phyloP scores from a whole-genome alignment of 495 filamentous ascomycete species.

The Gamarada debralockiae region DNA sequence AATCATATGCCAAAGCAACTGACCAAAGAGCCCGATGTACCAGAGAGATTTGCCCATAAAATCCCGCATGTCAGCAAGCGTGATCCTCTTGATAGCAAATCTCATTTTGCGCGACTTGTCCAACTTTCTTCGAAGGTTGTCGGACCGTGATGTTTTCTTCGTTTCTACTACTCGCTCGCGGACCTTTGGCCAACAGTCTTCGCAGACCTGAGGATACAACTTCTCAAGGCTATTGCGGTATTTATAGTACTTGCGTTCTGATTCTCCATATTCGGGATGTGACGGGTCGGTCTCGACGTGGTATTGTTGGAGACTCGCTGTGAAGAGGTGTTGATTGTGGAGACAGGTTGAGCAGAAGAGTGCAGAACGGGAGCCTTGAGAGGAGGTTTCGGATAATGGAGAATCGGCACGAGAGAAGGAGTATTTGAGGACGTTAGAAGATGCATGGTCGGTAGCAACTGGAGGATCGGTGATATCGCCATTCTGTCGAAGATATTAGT shows the following conservation, averaged over 20 bases:
- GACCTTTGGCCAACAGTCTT: slow-evolving; percentile 65
- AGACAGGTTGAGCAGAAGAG: slow-evolving; percentile 76
- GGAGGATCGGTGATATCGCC: slow-evolving; percentile 87
- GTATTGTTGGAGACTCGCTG: slow-evolving; percentile 62
- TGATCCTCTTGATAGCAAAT: slow-evolving; percentile 32
- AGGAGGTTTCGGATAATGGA: slow-evolving; percentile 19
- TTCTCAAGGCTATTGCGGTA: slow-evolving; percentile 65
- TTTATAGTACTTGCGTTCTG: slow-evolving; percentile 44
- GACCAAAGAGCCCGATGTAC: slow-evolving; percentile 49
- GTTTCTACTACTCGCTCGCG: slow-evolving; percentile 59
- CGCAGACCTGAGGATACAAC: slow-evolving; percentile 81
- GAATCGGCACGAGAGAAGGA: slow-evolving; percentile 29
- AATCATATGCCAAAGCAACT: slow-evolving; percentile 47
- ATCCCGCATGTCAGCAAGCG: slow-evolving; percentile 40
- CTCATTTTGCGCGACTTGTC: slow-evolving; percentile 45
- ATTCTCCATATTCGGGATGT: slow-evolving; percentile 58
- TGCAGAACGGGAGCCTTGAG: too few relatives aligned
- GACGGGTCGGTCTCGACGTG: slow-evolving; percentile 41
- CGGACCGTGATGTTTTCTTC: slow-evolving; percentile 74
- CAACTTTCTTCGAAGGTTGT: slow-evolving; percentile 69
- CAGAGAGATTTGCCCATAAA: slow-evolving; percentile 43
- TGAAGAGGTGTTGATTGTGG: slow-evolving; percentile 78
- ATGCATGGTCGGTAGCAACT: slow-evolving; percentile 38
- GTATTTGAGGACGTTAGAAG: slow-evolving; percentile 35
- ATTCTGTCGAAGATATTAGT: slow-evolving; percentile 42